phyloP scores from a whole-genome alignment of 306 rosid species.

The Prunus campanulata region DNA sequence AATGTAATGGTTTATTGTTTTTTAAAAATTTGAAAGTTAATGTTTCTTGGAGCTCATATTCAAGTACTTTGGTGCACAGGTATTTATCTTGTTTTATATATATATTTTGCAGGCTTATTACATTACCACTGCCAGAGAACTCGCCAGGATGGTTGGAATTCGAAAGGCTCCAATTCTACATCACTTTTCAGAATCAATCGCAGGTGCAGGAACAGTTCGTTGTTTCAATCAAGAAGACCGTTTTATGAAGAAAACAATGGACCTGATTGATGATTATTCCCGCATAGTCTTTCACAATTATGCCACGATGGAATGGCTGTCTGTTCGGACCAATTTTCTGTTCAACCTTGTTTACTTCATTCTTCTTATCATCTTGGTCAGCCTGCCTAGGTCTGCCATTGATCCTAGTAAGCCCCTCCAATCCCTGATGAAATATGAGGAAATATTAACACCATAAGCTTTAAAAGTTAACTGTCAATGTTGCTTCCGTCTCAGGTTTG shows the following conservation, averaged over 20 bases:
- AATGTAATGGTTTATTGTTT: neutral
- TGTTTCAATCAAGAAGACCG: slow-evolving; percentile 69
- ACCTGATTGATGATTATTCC: slow-evolving; percentile 62
- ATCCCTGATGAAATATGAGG: neutral
- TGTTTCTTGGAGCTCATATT: neutral
- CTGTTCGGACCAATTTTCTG: slow-evolving; percentile 69
- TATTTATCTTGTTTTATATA: neutral
- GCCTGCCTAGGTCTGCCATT: slow-evolving; percentile 65
- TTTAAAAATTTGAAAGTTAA: neutral
- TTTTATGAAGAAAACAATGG: slow-evolving; percentile 43
- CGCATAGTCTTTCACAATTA: slow-evolving; percentile 70
- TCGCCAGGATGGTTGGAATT: slow-evolving; percentile 81
- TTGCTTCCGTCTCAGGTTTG: slow-evolving; percentile 54
- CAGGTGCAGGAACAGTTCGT: slow-evolving; percentile 63
- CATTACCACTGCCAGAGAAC: slow-evolving; percentile 76
- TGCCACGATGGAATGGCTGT: slow-evolving; percentile 89
- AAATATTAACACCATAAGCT: too few species aligned
- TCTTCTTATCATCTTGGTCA: slow-evolving; percentile 61
- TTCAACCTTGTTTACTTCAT: slow-evolving; percentile 66
- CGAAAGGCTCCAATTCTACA: slow-evolving; percentile 78
- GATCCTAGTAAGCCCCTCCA: slow-evolving; percentile 60
- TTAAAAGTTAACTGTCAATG: too few species aligned
- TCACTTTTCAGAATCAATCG: slow-evolving; percentile 75
- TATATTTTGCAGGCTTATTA: slow-evolving; percentile 55
- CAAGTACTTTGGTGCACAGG: neutral